These are phyloP conservation scores for Plectosphaerella cucumerina DNA, from an alignment of 2,329 filamentous ascomycete genomes.

Conservation along the genomic window DNA sequence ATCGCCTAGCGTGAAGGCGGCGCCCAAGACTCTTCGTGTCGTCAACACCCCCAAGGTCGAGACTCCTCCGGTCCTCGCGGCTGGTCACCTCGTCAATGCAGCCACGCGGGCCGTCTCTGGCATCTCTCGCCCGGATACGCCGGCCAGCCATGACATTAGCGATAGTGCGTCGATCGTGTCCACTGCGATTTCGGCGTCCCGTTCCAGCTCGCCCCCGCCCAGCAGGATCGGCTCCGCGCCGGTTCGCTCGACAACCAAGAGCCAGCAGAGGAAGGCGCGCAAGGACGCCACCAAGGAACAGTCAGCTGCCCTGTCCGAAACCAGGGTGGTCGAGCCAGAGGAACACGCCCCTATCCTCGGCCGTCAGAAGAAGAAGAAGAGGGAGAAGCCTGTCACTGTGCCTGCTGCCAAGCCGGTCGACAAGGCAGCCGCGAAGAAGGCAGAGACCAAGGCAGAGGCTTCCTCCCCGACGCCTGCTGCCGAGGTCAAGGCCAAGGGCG, in stretches of 20 bases:
- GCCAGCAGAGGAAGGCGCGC: slow-evolving; percentile 72
- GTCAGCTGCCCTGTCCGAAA: slow-evolving; percentile 47
- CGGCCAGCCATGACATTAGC: slow-evolving; percentile 69
- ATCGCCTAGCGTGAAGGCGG: slow-evolving; percentile 46
- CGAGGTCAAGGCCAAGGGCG: neutral
- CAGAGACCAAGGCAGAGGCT: slow-evolving; percentile 9
- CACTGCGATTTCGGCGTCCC: slow-evolving; percentile 61
- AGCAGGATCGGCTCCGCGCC: slow-evolving; percentile 62
- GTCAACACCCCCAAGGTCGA: slow-evolving; percentile 64
- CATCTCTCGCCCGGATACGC: slow-evolving; percentile 62
- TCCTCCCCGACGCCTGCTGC: neutral
- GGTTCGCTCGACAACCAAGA: slow-evolving; percentile 68
- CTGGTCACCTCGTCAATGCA: neutral
- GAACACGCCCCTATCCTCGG: slow-evolving; percentile 70
- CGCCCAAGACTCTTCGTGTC: slow-evolving; percentile 65
- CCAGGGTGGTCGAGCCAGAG: slow-evolving; percentile 47
- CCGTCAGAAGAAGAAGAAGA: slow-evolving; percentile 83
- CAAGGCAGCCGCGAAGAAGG: slow-evolving; percentile 2
- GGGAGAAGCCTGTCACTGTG: slow-evolving; percentile 46
- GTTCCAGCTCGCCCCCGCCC: slow-evolving; percentile 67
- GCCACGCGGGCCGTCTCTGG: slow-evolving; percentile 38
- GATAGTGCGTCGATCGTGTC: slow-evolving; percentile 74
- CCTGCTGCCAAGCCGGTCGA: slow-evolving; percentile 15
- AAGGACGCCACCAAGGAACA: slow-evolving; percentile 65
- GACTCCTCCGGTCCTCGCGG: slow-evolving; percentile 32